phyloP scores from a whole-genome alignment of 768 basidiomycete species.

The Suillus alpinus region DNA sequence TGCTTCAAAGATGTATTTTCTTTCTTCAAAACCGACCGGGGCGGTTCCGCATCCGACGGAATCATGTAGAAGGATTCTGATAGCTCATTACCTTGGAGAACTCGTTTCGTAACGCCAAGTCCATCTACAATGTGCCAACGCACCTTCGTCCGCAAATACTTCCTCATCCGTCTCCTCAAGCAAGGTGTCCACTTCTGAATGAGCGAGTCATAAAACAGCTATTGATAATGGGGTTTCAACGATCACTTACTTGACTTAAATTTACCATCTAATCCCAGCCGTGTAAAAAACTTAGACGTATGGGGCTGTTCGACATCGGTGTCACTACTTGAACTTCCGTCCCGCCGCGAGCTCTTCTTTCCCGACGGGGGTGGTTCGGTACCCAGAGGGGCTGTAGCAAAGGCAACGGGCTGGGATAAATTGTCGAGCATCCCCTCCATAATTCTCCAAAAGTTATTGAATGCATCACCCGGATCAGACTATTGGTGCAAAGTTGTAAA shows the following conservation, averaged over 20 bases:
- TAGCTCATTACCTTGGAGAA: conserved; percentile 55
- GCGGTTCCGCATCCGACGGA: conserved; percentile 56
- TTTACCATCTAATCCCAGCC: conserved; percentile 26
- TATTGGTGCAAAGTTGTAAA: conserved; percentile 22
- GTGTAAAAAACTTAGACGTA: conserved; percentile 52
- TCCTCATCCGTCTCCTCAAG: conserved; percentile 58
- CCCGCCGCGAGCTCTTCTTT: conserved; percentile 35
- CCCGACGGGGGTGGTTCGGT: conserved; percentile 28
- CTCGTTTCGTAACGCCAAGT: conserved; percentile 4
- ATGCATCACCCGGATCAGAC: conserved; percentile 83
- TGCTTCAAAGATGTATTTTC: conserved; percentile 66
- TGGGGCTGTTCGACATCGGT: conserved; percentile 67
- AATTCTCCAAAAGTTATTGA: conserved; percentile 87
- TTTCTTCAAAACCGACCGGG: conserved; percentile 49
- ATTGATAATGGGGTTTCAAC: neutral
- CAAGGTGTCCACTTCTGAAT: conserved; percentile 16
- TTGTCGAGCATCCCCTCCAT: conserved; percentile 86
- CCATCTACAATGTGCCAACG: conserved; percentile 9
- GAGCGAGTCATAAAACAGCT: neutral
- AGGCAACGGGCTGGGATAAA: conserved; percentile 76
- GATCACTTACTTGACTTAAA: conserved; percentile 19
- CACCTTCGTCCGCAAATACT: conserved; percentile 63
- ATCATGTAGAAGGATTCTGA: conserved; percentile 81
- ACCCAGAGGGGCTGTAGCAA: conserved; percentile 75
- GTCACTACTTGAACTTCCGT: conserved; percentile 60